These are phyloP conservation scores for Starmerella apicola DNA, from an alignment of 805 yeast genomes.

Conservation along the genomic window DNA sequence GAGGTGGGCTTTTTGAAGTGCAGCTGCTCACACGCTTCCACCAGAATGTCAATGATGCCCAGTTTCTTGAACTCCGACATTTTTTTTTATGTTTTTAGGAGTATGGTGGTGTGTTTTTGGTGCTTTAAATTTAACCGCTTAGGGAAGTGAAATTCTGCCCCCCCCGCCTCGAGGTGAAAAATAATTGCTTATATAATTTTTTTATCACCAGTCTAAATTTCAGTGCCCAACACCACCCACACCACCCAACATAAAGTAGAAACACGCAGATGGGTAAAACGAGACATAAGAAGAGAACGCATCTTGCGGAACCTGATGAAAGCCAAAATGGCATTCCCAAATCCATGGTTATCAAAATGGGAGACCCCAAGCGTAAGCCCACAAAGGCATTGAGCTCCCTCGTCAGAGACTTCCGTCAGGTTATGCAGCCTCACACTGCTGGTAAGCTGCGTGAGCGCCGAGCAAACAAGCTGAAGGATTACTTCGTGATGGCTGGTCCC, in stretches of 20 bases:
- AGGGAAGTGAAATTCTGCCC: neutral
- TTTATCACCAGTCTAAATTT: too few species aligned
- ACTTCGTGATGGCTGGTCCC: slow-evolving; percentile 97
- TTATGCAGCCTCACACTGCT: slow-evolving; percentile 97
- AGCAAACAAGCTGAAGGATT: slow-evolving; percentile 77
- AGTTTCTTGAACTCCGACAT: slow-evolving; percentile 24
- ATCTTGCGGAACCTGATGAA: slow-evolving; percentile 37
- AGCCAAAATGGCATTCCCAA: slow-evolving; percentile 67
- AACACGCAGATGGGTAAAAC: slow-evolving; percentile 17
- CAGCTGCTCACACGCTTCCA: slow-evolving; percentile 65
- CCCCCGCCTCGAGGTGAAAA: too few species aligned
- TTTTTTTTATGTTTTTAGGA: too few species aligned
- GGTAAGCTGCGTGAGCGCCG: slow-evolving; percentile 75
- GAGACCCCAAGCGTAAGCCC: slow-evolving; percentile 45
- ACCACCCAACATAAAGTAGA: neutral
- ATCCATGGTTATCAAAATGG: slow-evolving; percentile 88
- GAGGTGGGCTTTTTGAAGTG: slow-evolving; percentile 81
- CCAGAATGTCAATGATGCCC: slow-evolving; percentile 33
- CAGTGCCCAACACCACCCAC: too few species aligned
- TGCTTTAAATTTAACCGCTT: too few species aligned
- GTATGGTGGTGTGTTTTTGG: neutral
- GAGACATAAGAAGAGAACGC: slow-evolving; percentile 74
- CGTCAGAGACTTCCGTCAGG: slow-evolving; percentile 72
- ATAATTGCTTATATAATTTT: too few species aligned
- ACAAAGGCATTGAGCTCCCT: slow-evolving; percentile 75